phyloP scores from a whole-genome alignment of 2,329 filamentous ascomycete species.

The Fonsecaea pedrosoi region DNA sequence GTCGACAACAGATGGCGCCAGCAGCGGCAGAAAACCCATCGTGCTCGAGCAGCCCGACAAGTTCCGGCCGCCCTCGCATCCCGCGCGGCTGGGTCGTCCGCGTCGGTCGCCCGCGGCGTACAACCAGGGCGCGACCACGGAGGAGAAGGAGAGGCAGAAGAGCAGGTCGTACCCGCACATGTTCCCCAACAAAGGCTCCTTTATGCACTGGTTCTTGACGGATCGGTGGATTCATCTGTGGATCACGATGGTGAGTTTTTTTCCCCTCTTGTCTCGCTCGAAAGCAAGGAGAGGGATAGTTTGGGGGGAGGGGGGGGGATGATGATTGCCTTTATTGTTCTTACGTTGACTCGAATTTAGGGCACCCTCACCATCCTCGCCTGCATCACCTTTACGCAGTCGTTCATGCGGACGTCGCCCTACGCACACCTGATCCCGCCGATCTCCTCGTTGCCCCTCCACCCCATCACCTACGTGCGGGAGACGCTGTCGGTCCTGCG shows the following conservation, averaged over 20 bases:
- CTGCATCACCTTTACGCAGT: constrained; percentile 42
- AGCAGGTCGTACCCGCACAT: constrained; percentile 82
- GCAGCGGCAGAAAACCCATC: constrained; percentile 59
- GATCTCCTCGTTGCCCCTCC: constrained; percentile 69
- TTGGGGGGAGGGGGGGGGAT: no score
- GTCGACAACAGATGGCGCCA: no score
- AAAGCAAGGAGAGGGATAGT: no score
- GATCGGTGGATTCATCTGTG: constrained; percentile 77
- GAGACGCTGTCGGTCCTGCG: constrained; percentile 75
- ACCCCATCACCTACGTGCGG: constrained; percentile 71
- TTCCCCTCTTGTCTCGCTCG: no score
- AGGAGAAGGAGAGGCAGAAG: constrained; percentile 70
- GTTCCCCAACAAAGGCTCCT: constrained; percentile 83
- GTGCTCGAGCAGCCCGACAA: constrained; percentile 85
- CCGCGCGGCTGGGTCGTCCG: constrained; percentile 68
- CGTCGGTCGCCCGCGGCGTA: constrained; percentile 65
- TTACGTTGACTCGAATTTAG: constrained; percentile 45
- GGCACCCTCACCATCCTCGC: constrained; percentile 50
- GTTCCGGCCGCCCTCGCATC: constrained; percentile 92
- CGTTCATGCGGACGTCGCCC: constrained; percentile 64
- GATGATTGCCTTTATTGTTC: no score
- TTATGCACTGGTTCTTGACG: constrained; percentile 83
- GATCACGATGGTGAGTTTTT: constrained; percentile 75
- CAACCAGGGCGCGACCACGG: constrained; percentile 53
- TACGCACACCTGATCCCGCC: constrained; percentile 80